Conservation (phyloP, 148 eudicot genomes). For the Tetragonia tetragonoides region DNA sequence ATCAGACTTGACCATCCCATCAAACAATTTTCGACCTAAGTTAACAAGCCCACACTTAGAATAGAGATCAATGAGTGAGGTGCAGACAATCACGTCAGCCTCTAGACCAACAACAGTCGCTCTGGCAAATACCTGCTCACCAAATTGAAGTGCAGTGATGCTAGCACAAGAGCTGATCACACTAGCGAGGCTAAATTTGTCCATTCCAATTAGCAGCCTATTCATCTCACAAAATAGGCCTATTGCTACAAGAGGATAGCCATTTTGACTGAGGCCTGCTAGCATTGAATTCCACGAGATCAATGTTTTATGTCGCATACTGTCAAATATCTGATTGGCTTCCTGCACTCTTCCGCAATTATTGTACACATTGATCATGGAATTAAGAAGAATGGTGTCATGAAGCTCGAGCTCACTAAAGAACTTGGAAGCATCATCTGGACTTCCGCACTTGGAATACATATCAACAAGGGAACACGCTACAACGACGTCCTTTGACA, state of each 20-base stretch:
- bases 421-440: constrained; percentile 56
- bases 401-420: constrained; percentile 57
- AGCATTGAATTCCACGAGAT: constrained; percentile 94
- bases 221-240: constrained; percentile 65
- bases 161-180: constrained; percentile 79
- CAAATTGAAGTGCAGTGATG: constrained; percentile 61
- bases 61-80: constrained; percentile 78
- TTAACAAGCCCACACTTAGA: constrained; percentile 81
- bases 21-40: constrained; percentile 55
- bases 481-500: constrained; percentile 45
- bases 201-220: constrained; percentile 41
- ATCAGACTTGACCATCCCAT: constrained; percentile 49
- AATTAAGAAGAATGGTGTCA: constrained; percentile 80
- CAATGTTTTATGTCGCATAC: constrained; percentile 55
- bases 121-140: constrained; percentile 78
- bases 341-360: constrained; percentile 72
- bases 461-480: constrained; percentile 62
- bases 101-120: constrained; percentile 59
- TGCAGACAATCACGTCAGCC: constrained; percentile 52
- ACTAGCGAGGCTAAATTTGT: constrained; percentile 68
- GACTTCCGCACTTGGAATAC: constrained; percentile 66
- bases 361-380: constrained; percentile 74
- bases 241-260: constrained; percentile 56
- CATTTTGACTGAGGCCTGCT: constrained; percentile 74
- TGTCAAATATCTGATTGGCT: constrained; percentile 61